Evolutionary conservation across 352 stramenopile genomes (phyloP).

Genomic region (Phytopythium ostracodes): DNA sequence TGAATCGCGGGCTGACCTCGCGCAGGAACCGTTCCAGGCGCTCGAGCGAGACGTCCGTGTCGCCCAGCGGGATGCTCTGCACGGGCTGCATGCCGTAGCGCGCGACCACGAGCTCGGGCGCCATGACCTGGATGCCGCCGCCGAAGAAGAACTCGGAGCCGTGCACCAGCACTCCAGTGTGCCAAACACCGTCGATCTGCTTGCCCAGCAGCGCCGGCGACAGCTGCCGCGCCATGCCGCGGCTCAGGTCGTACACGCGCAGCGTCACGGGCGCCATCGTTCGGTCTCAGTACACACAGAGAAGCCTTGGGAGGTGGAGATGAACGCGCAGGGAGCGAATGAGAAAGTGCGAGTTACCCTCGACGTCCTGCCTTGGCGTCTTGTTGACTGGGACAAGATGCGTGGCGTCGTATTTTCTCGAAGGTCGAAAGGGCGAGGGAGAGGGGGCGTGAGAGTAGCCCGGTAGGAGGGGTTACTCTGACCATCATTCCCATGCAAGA

Average conservation of each 20-base stretch:
- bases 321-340: no score
- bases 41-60: constrained; percentile 59
- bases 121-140: constrained; percentile 86
- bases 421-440: neutral
- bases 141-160: constrained; percentile 95
- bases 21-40: constrained; percentile 87
- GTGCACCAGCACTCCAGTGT: constrained; percentile 82
- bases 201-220: constrained; percentile 89
- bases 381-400: neutral
- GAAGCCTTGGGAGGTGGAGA: no score
- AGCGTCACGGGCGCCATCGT: constrained; percentile 65
- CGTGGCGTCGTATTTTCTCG: constrained; percentile 4
- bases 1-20: constrained; percentile 80
- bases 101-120: constrained; percentile 56
- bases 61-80: constrained; percentile 70
- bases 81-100: constrained; percentile 88
- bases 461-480: no score
- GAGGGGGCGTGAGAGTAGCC: no score
- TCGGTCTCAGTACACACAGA: no score
- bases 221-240: constrained; percentile 88
- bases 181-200: constrained; percentile 93
- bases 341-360: neutral
- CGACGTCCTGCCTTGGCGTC: neutral
- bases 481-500: no score
- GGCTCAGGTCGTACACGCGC: constrained; percentile 95